Evolutionary conservation across 1,284 basidiomycete genomes (phyloP).

Genomic region (Moniliophthora roreri): DNA sequence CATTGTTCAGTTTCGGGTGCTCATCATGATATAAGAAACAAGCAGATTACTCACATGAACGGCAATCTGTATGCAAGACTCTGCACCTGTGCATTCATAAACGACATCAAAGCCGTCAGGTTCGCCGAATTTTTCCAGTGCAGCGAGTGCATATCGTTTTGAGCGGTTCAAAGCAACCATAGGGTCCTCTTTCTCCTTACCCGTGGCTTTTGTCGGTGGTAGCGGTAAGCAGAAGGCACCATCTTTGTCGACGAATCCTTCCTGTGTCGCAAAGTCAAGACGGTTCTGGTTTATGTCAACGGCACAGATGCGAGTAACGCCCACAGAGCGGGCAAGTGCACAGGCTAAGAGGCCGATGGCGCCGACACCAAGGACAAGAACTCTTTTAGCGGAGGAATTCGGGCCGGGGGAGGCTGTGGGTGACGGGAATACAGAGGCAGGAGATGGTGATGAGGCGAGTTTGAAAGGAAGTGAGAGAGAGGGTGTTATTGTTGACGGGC

Average conservation of each 20-base stretch:
- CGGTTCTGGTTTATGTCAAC: constrained; percentile 85
- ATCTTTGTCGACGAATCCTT: constrained; percentile 69
- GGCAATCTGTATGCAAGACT: constrained; percentile 86
- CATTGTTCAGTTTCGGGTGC: constrained; percentile 16
- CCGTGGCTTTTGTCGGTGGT: constrained; percentile 45
- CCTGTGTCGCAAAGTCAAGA: constrained; percentile 70
- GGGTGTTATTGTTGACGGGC: constrained; percentile 19
- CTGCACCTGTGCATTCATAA: constrained; percentile 94
- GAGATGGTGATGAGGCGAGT: background rate
- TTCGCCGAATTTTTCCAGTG: constrained; percentile 59
- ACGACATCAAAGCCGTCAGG: constrained; percentile 88
- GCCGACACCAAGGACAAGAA: constrained; percentile 90
- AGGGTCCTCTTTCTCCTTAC: constrained; percentile 10
- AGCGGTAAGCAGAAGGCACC: constrained; percentile 70
- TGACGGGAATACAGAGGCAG: constrained; percentile 5
- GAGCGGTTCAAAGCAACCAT: constrained; percentile 36
- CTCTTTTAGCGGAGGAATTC: constrained; percentile 40
- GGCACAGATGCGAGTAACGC: constrained; percentile 71
- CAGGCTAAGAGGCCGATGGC: constrained; percentile 91
- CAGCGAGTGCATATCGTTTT: constrained; percentile 55
- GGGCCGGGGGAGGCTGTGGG: constrained; percentile 28
- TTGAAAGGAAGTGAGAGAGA: constrained; percentile 6
- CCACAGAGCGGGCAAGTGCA: constrained; percentile 71
- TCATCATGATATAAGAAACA: constrained; percentile 14
- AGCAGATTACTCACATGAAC: constrained; percentile 63